Base-by-base conservation (phyloP, 1,284 basidiomycete genomes). In the Heterobasidion irregulare region DNA sequence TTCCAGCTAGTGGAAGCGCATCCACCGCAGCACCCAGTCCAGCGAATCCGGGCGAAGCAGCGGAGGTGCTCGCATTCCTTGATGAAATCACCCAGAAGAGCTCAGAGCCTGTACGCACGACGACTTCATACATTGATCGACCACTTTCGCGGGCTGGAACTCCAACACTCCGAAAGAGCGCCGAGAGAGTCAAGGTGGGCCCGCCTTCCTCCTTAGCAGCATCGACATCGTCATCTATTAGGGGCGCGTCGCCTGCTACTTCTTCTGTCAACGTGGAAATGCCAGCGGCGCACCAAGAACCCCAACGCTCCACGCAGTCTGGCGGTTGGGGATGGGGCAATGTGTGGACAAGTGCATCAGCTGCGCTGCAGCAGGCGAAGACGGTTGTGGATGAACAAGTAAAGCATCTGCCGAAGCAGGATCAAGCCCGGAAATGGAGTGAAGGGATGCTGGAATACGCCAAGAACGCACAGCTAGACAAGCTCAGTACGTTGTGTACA, bases 11-110 rank as follows among this genome's bases (percentile, higher is more conserved):
- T 10, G 64, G 60, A 10, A 60, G 59, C 15, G 59, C 68, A 48
- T 38, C 69, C 54, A 55, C 62, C 45, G 54, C 63, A 36, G 53
- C 65, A 45, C 35, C 59, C 57, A 45, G 57, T 65, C 19, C 61
- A 64, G n/a, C 63, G 67, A 53, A 70, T 73, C 50, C 75, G 60
- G 82, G 82, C 46, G 84, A 92, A 66, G 86, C 89, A 18, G 70
- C 75, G 0, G 89, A 91, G 59, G 92, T 91, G 15, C 82, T 95
- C 47, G 94, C 93, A 26, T 96, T 95, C 74, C 82, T 97, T 54
- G 92, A 97, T 70, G 92, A 96, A 70, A 92, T 96, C 63, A 94
- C 92, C 0, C 90, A 92, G 77, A 94, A 93, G 72, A 87, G 83
- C 67, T 77, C 84, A 4, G 89, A 89, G 62, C 86, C 87, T 3